Conservation (phyloP, 163 green algal genomes). For the Chloromonas sp. region DNA sequence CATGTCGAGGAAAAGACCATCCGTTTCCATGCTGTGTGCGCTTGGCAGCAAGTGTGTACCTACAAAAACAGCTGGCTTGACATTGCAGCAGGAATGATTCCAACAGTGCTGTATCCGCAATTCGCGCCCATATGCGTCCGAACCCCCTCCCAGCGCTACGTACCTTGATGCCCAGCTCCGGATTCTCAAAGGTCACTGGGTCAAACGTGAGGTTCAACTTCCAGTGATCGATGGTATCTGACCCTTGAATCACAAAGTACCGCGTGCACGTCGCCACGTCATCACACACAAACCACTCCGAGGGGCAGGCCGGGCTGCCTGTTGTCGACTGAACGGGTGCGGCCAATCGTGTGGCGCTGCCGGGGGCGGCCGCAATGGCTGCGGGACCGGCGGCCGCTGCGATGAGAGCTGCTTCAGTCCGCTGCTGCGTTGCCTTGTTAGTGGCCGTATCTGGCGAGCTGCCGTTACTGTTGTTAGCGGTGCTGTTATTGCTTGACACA, state of each 20-base stretch:
- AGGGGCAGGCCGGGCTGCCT: conserved; percentile 22
- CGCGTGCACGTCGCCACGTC: conserved; percentile 30
- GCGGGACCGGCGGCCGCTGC: conserved; percentile 18
- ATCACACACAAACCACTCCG: conserved; percentile 51
- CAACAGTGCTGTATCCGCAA: too few relatives aligned
- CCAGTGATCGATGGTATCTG: conserved; percentile 90
- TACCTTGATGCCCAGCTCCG: conserved; percentile 28
- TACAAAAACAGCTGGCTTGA: too few relatives aligned
- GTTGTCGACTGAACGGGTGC: not conserved
- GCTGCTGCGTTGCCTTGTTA: not conserved
- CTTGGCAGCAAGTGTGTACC: too few relatives aligned
- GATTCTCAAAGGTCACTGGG: conserved; percentile 88
- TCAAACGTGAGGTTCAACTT: conserved; percentile 95
- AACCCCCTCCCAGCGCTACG: too few relatives aligned
- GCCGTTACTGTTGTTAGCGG: too few relatives aligned
- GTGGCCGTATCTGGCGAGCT: too few relatives aligned
- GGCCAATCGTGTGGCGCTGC: not conserved
- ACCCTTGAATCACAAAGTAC: conserved; percentile 81
- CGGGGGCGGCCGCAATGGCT: not conserved
- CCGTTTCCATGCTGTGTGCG: too few relatives aligned
- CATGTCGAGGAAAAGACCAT: too few relatives aligned
- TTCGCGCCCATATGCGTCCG: too few relatives aligned
- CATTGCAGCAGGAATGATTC: too few relatives aligned
- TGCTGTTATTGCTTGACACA: not conserved
- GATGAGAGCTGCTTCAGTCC: conserved; percentile 5